Conservation (phyloP, 441 rosid species). For the Bruguiera hainesii region DNA sequence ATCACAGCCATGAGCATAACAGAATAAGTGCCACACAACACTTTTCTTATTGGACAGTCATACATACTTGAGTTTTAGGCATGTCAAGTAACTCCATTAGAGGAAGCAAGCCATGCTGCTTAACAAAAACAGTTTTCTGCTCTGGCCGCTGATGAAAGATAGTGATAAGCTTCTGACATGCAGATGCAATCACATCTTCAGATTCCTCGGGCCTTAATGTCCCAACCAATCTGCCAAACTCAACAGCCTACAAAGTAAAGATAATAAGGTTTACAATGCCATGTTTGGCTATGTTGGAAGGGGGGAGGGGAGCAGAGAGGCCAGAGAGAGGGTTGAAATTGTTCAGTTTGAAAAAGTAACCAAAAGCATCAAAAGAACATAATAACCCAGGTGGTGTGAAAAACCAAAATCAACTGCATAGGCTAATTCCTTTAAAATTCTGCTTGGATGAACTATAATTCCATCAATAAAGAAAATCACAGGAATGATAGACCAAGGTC, state of each 20-base stretch:
- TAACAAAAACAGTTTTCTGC: constrained; percentile 83
- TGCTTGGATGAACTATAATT: too few species aligned
- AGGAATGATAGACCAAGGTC: too few species aligned
- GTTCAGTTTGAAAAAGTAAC: too few species aligned
- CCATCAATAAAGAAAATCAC: too few species aligned
- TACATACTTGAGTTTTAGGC: constrained; percentile 75
- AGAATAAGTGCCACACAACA: constrained; percentile 5
- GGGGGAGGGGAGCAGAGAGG: too few species aligned
- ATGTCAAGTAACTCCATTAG: constrained; percentile 84
- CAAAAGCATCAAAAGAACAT: too few species aligned
- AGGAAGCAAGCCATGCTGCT: constrained; percentile 93
- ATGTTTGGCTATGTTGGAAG: background rate
- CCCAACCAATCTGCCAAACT: constrained; percentile 84
- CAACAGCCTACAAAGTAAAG: constrained; percentile 66
- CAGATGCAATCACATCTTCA: constrained; percentile 84
- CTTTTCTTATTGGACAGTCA: constrained; percentile 9
- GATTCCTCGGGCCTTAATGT: constrained; percentile 71
- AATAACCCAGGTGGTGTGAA: too few species aligned
- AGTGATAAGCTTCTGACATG: constrained; percentile 77
- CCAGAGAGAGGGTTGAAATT: too few species aligned
- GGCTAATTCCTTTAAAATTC: too few species aligned
- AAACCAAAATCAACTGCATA: too few species aligned
- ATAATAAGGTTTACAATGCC: constrained; percentile 13
- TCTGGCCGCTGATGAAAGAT: constrained; percentile 88
- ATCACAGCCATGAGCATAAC: constrained; percentile 10